phyloP scores from a whole-genome alignment of 2,329 filamentous ascomycete species.

The Trichoderma sp. region DNA sequence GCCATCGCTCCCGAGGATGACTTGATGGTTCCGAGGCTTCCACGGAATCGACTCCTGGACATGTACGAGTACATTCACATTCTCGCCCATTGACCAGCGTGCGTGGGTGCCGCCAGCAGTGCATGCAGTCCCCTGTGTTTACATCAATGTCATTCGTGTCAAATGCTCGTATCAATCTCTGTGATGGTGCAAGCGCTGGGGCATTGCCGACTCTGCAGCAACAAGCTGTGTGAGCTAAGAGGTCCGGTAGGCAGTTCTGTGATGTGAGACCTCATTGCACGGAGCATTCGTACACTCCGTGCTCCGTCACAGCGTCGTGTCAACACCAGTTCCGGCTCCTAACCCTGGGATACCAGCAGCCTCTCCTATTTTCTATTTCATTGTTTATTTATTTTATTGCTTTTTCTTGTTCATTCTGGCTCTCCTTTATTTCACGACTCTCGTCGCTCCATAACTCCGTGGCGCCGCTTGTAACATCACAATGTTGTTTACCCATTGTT shows the following conservation, averaged over 20 bases:
- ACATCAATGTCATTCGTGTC: no score
- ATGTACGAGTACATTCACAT: not conserved
- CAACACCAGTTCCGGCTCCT: not conserved
- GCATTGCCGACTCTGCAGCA: not conserved
- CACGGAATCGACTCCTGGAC: not conserved
- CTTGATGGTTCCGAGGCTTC: not conserved
- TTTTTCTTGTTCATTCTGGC: not conserved
- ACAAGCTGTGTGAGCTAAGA: not conserved
- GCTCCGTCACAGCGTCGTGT: not conserved
- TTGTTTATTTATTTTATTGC: not conserved
- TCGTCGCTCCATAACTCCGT: not conserved
- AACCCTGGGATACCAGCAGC: not conserved
- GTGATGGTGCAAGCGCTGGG: not conserved
- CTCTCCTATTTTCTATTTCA: not conserved
- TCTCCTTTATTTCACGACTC: not conserved
- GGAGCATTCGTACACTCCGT: not conserved
- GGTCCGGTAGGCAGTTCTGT: not conserved
- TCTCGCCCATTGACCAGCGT: not conserved
- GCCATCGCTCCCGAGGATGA: not conserved
- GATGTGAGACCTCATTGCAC: not conserved
- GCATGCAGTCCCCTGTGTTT: not conserved
- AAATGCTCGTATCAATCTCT: not conserved
- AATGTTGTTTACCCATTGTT: not conserved
- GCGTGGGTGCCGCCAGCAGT: not conserved
- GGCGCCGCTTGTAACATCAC: conserved; percentile 10